phyloP scores from a whole-genome alignment of 192 early-diverging fungal species.

The Coemansia sp. region DNA sequence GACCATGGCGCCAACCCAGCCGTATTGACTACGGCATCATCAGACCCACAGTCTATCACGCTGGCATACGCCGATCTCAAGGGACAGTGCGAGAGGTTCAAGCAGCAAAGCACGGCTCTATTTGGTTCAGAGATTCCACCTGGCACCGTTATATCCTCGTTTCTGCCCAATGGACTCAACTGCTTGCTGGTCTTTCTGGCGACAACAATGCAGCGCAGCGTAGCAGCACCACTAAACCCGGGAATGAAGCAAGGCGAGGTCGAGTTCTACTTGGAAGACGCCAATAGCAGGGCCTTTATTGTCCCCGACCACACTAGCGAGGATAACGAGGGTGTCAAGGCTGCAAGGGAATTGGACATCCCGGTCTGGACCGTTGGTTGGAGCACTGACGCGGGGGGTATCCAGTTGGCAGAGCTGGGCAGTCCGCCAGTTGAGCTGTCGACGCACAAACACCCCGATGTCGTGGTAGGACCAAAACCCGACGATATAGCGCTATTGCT shows the following conservation, averaged over 20 bases:
- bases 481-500: slow-evolving; percentile 73
- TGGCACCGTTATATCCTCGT: slow-evolving; percentile 58
- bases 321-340: slow-evolving; percentile 60
- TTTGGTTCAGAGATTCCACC: slow-evolving; percentile 31
- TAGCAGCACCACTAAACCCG: slow-evolving; percentile 76
- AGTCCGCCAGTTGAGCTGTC: slow-evolving; percentile 21
- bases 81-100: slow-evolving; percentile 50
- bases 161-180: slow-evolving; percentile 71
- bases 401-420: slow-evolving; percentile 30
- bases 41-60: slow-evolving; percentile 30
- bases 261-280: slow-evolving; percentile 75
- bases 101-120: slow-evolving; percentile 26
- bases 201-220: slow-evolving; percentile 60
- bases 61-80: slow-evolving; percentile 48
- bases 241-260: slow-evolving; percentile 70
- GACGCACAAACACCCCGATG: slow-evolving; percentile 9
- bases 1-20: slow-evolving; percentile 28
- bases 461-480: slow-evolving; percentile 30
- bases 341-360: slow-evolving; percentile 57
- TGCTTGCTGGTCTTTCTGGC: slow-evolving; percentile 72
- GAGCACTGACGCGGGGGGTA: slow-evolving; percentile 29
- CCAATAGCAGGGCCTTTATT: slow-evolving; percentile 64
- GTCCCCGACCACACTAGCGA: slow-evolving; percentile 60
- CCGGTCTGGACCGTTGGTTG: slow-evolving; percentile 63
- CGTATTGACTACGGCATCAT: slow-evolving; percentile 49